Percentiles rank a stretch among this genome's conserved stretches.
Evolutionary conservation across 2,329 filamentous ascomycete genomes (phyloP).

Genomic region (Phyllosticta citrichinensis): DNA sequence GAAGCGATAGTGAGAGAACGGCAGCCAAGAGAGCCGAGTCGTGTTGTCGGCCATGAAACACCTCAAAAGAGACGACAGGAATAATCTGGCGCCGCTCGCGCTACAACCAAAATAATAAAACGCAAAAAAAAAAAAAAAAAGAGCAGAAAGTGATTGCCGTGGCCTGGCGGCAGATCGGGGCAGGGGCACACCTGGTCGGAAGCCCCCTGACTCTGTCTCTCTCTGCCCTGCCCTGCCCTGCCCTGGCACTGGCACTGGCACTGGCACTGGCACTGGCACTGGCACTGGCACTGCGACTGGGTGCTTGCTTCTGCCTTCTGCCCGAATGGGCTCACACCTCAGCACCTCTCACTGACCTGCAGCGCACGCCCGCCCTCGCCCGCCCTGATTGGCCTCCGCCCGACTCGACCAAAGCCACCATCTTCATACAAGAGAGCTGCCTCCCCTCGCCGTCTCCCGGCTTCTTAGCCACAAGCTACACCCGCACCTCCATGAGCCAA

Average conservation of each 20-base stretch:
- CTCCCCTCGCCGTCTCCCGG: neutral
- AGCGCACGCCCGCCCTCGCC: neutral
- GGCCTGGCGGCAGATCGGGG: neutral
- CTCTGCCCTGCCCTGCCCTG: neutral
- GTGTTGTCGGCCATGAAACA: neutral
- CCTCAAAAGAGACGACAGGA: neutral
- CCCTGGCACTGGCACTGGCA: no score
- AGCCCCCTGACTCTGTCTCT: no score
- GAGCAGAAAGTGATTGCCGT: neutral
- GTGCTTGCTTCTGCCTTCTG: neutral
- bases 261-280: no score
- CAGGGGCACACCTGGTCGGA: neutral
- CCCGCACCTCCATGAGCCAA: conserved; percentile 4
- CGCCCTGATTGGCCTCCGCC: neutral
- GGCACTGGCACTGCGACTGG: neutral
- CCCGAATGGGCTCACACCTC: neutral
- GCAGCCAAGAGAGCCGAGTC: neutral
- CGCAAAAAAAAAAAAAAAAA: neutral
- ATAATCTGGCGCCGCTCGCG: neutral
- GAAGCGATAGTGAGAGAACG: no score
- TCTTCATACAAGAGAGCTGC: conserved; percentile 10
- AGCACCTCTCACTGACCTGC: neutral
- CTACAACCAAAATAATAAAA: neutral
- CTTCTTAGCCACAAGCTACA: neutral
- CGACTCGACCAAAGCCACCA: neutral